Conservation (phyloP, 1,284 basidiomycete genomes). For the Xerocomus alliaceus region DNA sequence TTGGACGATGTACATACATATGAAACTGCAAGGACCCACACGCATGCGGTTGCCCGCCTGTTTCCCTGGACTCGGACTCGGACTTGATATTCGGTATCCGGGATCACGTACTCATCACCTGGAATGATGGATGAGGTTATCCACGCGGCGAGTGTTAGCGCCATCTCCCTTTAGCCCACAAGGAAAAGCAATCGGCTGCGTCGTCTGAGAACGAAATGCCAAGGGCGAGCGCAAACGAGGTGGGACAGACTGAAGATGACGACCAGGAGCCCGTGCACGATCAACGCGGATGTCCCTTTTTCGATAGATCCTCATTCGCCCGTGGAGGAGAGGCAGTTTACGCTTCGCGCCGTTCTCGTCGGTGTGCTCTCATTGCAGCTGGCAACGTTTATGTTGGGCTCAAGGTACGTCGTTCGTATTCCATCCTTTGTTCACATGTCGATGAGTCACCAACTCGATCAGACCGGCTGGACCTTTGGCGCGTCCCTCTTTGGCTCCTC, state of each 20-base stretch:
- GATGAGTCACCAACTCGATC: neutral
- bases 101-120: neutral
- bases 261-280: constrained; percentile 7
- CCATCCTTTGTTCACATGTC: neutral
- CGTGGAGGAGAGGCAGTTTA: constrained; percentile 62
- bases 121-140: constrained; percentile 3
- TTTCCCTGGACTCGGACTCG: neutral
- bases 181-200: neutral
- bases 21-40: neutral
- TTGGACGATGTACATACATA: neutral
- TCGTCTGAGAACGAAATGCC: constrained; percentile 3
- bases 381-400: constrained; percentile 74
- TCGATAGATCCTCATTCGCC: constrained; percentile 57
- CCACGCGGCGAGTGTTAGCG: neutral
- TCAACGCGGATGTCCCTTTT: constrained; percentile 51
- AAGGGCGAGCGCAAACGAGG: constrained; percentile 2
- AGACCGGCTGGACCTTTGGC: constrained; percentile 69
- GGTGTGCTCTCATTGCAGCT: constrained; percentile 59
- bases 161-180: neutral
- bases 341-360: constrained; percentile 63
- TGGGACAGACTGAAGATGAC: constrained; percentile 8
- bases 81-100: neutral
- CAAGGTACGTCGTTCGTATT: constrained; percentile 43
- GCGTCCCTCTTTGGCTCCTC: constrained; percentile 62
- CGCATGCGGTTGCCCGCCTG: neutral